Conservation (phyloP, 1,284 basidiomycete species). For the Wolfiporia cocos region DNA sequence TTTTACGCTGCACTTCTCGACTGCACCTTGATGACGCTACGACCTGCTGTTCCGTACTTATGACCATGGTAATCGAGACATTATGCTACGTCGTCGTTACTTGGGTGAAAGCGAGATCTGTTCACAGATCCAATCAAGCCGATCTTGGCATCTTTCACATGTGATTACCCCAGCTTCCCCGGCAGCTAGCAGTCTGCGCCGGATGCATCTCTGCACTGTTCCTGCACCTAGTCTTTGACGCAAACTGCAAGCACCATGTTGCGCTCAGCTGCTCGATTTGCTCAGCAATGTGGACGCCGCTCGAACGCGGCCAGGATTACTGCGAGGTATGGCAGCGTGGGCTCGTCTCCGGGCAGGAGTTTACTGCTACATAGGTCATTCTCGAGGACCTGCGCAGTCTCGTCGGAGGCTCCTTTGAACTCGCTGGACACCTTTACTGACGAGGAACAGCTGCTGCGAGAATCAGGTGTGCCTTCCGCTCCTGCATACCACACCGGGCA, state of each 20-base stretch:
- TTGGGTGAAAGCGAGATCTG: no score
- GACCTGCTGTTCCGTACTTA: slow-evolving; percentile 8
- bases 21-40: slow-evolving; percentile 2
- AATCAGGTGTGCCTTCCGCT: slow-evolving; percentile 56
- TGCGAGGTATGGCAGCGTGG: not conserved
- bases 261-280: not conserved
- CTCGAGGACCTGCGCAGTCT: slow-evolving; percentile 10
- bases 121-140: no score
- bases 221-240: no score
- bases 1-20: no score
- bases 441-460: slow-evolving; percentile 88
- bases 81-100: no score
- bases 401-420: slow-evolving; percentile 28
- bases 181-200: no score
- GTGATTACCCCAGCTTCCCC: no score
- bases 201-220: no score
- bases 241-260: not conserved
- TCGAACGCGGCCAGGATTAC: not conserved
- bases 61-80: slow-evolving; percentile 16
- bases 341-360: no score
- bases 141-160: no score
- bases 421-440: slow-evolving; percentile 83
- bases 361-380: no score
- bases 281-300: not conserved
- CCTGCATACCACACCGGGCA: not conserved